Conservation (phyloP, 192 early-diverging fungal genomes). For the Radiomyces spectabilis region DNA sequence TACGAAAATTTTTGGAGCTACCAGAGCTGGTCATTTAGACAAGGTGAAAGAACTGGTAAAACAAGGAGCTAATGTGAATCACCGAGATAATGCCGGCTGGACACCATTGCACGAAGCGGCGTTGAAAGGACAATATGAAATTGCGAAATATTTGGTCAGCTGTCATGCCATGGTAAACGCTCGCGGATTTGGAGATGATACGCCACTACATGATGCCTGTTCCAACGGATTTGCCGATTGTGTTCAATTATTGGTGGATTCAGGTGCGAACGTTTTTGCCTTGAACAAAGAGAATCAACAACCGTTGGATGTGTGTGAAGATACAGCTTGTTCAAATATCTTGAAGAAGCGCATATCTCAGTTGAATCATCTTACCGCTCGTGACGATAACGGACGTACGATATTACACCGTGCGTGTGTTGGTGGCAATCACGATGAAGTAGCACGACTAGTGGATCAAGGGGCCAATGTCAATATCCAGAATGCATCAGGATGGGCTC, state of each 20-base stretch:
- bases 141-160: conserved; percentile 41
- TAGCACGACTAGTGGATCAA: conserved; percentile 39
- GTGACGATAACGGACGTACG: conserved; percentile 41
- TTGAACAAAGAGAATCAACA: conserved; percentile 33
- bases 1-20: conserved; percentile 42
- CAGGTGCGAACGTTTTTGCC: conserved; percentile 51
- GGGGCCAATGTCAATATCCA: conserved; percentile 61
- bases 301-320: conserved; percentile 39
- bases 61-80: conserved; percentile 53
- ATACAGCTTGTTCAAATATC: conserved; percentile 33
- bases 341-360: conserved; percentile 22
- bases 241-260: conserved; percentile 36
- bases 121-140: conserved; percentile 36
- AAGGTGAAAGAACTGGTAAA: conserved; percentile 44
- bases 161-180: conserved; percentile 49
- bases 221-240: conserved; percentile 38
- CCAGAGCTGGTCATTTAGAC: conserved; percentile 49
- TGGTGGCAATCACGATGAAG: conserved; percentile 42
- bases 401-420: conserved; percentile 39
- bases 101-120: conserved; percentile 56
- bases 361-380: conserved; percentile 26
- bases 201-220: conserved; percentile 58
- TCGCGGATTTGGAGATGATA: conserved; percentile 58
- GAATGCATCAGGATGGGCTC: conserved; percentile 60
- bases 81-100: conserved; percentile 60